Base-by-base conservation (phyloP, 257 asterid genomes). In the Striga asiatica region DNA sequence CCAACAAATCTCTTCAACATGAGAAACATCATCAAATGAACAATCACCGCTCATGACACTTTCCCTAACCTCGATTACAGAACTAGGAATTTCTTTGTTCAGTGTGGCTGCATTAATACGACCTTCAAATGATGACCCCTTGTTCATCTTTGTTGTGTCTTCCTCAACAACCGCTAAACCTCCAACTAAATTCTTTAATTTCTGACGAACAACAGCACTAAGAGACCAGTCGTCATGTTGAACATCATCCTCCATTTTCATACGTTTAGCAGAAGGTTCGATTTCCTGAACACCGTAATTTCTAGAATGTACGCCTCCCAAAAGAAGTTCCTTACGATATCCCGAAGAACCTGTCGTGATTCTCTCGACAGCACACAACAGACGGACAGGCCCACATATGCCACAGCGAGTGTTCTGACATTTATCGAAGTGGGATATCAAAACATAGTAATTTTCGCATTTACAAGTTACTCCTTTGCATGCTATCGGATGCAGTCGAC, bases 371-470 rank as follows among this genome's bases (percentile, higher is more conserved):
- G 65, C 3, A 51, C 18, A 6, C 24, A 21, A 22, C 62, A 6
- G 42, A 13, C 23, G 74, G 48, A 66, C 58, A 38, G 82, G 78
- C 66, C 48, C 56, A 47, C 85, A 78, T 45, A 73, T 20, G 45
- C 41, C 29, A 52, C 82, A 73, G 39, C 12, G n/a, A 55, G 52
- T 24, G 63, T 39, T 20, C 28, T 17, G 53, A 58, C 82, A 81
- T 57, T 43, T 54, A 24, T 78, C 71, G 21, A 68, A 81, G 69
- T 81, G 85, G 39, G 72, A 38, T 55, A 72, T 60, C 57, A 69
- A 64, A 19, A 8, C 1, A 7, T 18, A 49, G 63, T 50, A 56
- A 34, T 23, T 52, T 32, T 64, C 51, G 53, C 85, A 78, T 45
- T 39, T 42, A 64, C 89, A 81, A 35, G 32, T 50, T 16, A 46